Percentiles rank a stretch among this genome's conserved stretches.
These are phyloP conservation scores for Candida tropicalis DNA, from an alignment of 1,139 yeast genomes.

Conservation along the genomic window DNA sequence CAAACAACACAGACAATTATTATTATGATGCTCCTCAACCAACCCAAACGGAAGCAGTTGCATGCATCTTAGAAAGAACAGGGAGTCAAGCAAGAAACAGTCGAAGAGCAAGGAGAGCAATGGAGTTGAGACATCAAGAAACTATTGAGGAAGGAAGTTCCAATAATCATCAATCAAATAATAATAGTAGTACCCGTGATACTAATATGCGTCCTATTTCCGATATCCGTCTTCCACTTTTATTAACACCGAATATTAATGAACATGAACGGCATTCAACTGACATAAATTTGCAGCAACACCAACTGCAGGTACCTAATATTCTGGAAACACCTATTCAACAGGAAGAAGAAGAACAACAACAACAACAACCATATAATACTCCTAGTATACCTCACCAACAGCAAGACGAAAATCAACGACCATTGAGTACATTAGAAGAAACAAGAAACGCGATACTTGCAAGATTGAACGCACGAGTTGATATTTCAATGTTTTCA, in stretches of 20 bases:
- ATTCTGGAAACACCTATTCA: background rate
- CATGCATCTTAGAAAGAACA: constrained; percentile 16
- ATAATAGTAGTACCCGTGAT: background rate
- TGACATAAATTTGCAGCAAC: background rate
- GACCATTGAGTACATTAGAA: constrained; percentile 4
- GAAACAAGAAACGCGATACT: constrained; percentile 16
- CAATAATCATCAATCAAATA: background rate
- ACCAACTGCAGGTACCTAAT: background rate
- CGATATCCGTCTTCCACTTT: background rate
- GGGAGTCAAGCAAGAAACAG: constrained; percentile 14
- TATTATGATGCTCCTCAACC: constrained; percentile 1
- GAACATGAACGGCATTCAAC: background rate
- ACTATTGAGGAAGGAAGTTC: constrained; percentile 2
- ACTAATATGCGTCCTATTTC: background rate
- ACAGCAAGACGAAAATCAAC: background rate
- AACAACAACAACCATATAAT: background rate
- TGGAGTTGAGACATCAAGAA: constrained; percentile 9
- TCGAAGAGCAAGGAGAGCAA: constrained; percentile 11
- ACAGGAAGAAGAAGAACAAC: constrained; percentile 3
- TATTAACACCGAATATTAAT: background rate
- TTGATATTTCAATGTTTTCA: constrained; percentile 10
- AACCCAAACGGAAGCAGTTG: constrained; percentile 12
- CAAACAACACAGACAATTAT: background rate
- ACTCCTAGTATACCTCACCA: background rate
- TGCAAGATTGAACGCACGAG: constrained; percentile 12